A percentile compares a stretch with the other conserved stretches of the same genome.
Evolutionary conservation across 306 rosid species (phyloP).

Genomic region (Quercus glauca): DNA sequence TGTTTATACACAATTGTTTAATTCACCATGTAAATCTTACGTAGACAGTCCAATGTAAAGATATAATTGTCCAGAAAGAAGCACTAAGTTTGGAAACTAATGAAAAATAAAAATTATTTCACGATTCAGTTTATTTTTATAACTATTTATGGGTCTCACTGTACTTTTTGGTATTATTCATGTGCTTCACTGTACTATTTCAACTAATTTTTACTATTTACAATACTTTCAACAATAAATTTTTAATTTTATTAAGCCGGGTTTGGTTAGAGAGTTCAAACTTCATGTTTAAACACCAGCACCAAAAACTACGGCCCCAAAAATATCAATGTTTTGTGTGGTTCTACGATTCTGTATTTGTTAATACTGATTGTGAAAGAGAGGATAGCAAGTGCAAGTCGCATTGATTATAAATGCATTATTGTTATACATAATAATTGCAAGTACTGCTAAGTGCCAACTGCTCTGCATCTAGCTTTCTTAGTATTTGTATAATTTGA

Average conservation of each 20-base stretch:
- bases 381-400: neutral
- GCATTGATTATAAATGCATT: neutral
- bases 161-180: accelerated
- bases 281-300: no score
- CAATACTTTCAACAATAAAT: accelerated
- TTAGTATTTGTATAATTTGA: neutral
- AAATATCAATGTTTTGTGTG: no score
- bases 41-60: no score
- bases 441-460: neutral
- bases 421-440: neutral
- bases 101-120: no score
- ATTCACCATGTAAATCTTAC: no score
- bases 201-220: accelerated
- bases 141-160: accelerated
- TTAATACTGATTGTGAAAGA: neutral
- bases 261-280: no score
- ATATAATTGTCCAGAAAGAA: no score
- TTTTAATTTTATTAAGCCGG: no score
- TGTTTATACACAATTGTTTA: no score
- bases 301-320: no score
- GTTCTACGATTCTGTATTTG: no score
- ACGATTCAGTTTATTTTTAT: accelerated
- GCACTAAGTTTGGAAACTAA: no score
- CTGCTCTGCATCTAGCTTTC: neutral
- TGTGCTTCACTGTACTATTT: accelerated